phyloP scores from a whole-genome alignment of 2,329 filamentous ascomycete genomes.

The Penicillium italicum region DNA sequence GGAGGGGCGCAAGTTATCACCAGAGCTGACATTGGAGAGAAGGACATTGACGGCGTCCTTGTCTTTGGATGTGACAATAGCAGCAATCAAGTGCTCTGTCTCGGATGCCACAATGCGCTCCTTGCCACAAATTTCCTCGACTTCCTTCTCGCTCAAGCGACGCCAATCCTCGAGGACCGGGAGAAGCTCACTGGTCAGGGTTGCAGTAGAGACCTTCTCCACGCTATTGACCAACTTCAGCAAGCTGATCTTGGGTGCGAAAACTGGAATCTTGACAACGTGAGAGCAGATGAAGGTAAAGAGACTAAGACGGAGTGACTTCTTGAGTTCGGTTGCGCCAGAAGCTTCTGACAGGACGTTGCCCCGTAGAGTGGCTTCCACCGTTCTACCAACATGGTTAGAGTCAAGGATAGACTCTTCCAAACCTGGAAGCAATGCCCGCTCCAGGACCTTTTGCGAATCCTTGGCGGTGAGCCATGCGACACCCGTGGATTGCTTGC shows the following conservation, averaged over 20 bases:
- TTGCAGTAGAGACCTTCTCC: slow-evolving; percentile 67
- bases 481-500: slow-evolving; percentile 46
- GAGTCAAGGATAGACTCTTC: slow-evolving; percentile 85
- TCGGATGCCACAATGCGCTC: slow-evolving; percentile 49
- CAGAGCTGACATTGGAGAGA: slow-evolving; percentile 48
- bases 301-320: slow-evolving; percentile 61
- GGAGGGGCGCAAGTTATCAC: slow-evolving; percentile 46
- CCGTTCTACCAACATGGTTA: slow-evolving; percentile 62
- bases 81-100: slow-evolving; percentile 53
- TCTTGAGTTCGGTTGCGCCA: slow-evolving; percentile 55
- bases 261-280: slow-evolving; percentile 62
- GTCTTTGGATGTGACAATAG: slow-evolving; percentile 54
- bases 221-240: slow-evolving; percentile 69
- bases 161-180: slow-evolving; percentile 70
- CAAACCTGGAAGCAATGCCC: slow-evolving; percentile 67
- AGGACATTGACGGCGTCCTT: slow-evolving; percentile 56
- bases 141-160: slow-evolving; percentile 51
- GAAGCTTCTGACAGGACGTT: slow-evolving; percentile 28
- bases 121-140: slow-evolving; percentile 47
- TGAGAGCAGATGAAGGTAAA: slow-evolving; percentile 73
- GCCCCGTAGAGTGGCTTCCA: slow-evolving; percentile 61
- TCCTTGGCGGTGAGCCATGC: slow-evolving; percentile 59
- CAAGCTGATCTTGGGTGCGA: slow-evolving; percentile 66
- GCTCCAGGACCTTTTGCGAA: slow-evolving; percentile 58
- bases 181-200: slow-evolving; percentile 71